phyloP scores from a whole-genome alignment of 2,329 filamentous ascomycete genomes.

The Tolypocladium ovalisporum region DNA sequence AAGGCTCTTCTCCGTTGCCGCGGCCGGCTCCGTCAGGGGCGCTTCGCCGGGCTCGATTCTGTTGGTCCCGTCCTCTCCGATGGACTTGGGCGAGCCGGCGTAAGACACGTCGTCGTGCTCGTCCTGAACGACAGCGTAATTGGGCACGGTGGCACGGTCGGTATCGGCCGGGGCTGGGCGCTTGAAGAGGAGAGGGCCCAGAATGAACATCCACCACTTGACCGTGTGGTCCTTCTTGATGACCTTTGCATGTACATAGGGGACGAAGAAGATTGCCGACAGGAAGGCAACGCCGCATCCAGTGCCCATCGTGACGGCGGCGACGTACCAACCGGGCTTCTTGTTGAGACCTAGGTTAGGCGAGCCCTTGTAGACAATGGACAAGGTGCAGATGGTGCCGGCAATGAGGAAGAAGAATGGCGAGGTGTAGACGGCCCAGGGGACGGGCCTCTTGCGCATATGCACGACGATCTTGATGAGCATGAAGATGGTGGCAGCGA shows the following conservation, averaged over 20 bases:
- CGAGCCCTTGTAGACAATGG: conserved; percentile 73
- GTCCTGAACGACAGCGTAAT: conserved; percentile 69
- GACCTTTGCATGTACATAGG: conserved; percentile 54
- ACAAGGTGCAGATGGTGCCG: conserved; percentile 62
- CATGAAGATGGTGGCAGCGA: conserved; percentile 57
- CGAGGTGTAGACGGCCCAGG: conserved; percentile 62
- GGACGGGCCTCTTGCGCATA: conserved; percentile 58
- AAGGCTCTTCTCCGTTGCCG: conserved; percentile 32
- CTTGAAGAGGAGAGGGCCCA: conserved; percentile 53
- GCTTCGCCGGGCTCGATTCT: conserved; percentile 10
- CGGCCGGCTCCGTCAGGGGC: conserved; percentile 22
- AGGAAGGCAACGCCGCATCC: conserved; percentile 49
- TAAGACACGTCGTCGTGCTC: conserved; percentile 33
- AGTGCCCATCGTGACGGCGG: conserved; percentile 52
- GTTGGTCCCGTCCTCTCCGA: conserved; percentile 16
- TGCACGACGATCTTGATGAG: conserved; percentile 57
- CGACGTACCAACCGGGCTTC: conserved; percentile 59
- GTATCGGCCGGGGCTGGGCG: conserved; percentile 44
- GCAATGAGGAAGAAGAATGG: conserved; percentile 72
- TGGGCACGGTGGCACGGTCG: conserved; percentile 49
- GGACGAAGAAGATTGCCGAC: conserved; percentile 61
- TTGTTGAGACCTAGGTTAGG: conserved; percentile 54
- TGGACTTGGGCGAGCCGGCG: conserved; percentile 18
- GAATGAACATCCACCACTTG: conserved; percentile 50
- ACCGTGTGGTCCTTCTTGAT: conserved; percentile 58